A percentile compares a stretch with the other conserved stretches of the same genome.
phyloP scores from a whole-genome alignment of 306 rosid species.

The Vachellia collinsii region DNA sequence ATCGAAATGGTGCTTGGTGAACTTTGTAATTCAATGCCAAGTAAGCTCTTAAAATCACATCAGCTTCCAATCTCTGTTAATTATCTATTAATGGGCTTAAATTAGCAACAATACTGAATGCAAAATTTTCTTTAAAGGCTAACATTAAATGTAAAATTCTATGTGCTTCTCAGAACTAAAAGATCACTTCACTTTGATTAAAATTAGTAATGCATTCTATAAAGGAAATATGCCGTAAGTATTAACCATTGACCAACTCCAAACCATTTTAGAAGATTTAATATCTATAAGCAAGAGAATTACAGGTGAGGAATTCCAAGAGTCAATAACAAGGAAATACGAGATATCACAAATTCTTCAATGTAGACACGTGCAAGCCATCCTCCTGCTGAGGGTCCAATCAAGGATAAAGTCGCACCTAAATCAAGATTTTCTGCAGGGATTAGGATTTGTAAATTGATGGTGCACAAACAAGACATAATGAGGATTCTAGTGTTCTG shows the following conservation, averaged over 20 bases:
- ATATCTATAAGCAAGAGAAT: slow-evolving; percentile 31
- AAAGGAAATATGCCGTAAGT: slow-evolving; percentile 9
- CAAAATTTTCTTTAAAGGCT: not conserved
- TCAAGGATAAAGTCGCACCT: slow-evolving; percentile 44
- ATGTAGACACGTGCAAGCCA: slow-evolving; percentile 95
- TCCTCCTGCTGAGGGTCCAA: slow-evolving; percentile 74
- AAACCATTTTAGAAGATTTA: too few relatives aligned
- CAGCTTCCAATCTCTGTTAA: too few relatives aligned
- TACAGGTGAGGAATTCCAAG: slow-evolving; percentile 96
- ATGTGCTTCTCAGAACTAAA: not conserved
- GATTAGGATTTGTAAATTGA: not conserved
- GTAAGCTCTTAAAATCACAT: too few relatives aligned
- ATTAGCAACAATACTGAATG: not conserved
- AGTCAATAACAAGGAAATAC: slow-evolving; percentile 70
- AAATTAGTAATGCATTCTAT: not conserved
- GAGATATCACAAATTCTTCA: slow-evolving; percentile 66
- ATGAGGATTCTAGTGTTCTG: not conserved
- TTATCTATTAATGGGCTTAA: too few relatives aligned
- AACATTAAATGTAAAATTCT: not conserved
- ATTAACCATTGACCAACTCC: slow-evolving; percentile 4
- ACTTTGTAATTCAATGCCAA: too few relatives aligned
- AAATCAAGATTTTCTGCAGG: slow-evolving; percentile 13
- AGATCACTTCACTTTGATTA: not conserved
- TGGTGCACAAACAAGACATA: not conserved
- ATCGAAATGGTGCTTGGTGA: too few relatives aligned